Evolutionary conservation across 805 yeast genomes (phyloP).

Genomic region (Metschnikowia proteae): DNA sequence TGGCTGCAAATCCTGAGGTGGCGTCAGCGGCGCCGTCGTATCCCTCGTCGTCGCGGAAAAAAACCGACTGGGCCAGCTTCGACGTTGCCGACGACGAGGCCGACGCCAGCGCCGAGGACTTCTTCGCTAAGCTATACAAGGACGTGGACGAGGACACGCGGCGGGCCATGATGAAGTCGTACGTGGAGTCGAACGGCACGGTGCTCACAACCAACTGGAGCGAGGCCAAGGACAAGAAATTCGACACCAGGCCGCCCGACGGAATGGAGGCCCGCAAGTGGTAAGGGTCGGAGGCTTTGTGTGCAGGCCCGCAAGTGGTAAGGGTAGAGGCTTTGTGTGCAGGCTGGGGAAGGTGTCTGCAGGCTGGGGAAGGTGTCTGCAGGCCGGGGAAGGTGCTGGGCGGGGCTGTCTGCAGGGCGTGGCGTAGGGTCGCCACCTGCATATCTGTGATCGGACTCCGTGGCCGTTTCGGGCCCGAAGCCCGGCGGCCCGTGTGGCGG

Average conservation of each 20-base stretch:
- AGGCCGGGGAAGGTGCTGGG: too few species aligned
- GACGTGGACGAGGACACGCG: slow-evolving; percentile 83
- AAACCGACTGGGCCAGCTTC: slow-evolving; percentile 64
- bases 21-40: slow-evolving; percentile 31
- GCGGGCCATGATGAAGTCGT: slow-evolving; percentile 97
- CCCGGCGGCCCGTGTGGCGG: too few species aligned
- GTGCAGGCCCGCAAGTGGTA: slow-evolving; percentile 41
- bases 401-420: too few species aligned
- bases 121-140: slow-evolving; percentile 70
- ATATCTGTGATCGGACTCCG: too few species aligned
- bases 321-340: too few species aligned
- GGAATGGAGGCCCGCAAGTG: slow-evolving; percentile 62
- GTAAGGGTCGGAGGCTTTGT: slow-evolving; percentile 18
- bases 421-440: too few species aligned
- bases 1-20: slow-evolving; percentile 1
- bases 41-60: slow-evolving; percentile 62
- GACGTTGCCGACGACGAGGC: slow-evolving; percentile 44
- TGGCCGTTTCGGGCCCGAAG: too few species aligned
- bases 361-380: too few species aligned
- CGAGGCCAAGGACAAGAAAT: slow-evolving; percentile 65
- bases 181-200: slow-evolving; percentile 90
- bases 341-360: too few species aligned
- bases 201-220: slow-evolving; percentile 91
- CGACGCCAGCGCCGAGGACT: slow-evolving; percentile 51
- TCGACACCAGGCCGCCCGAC: slow-evolving; percentile 70